Evolutionary conservation across 1,284 basidiomycete genomes (phyloP), one percentile per base, ranked within the genome.

Genomic region (Taiwanofungus camphoratus): DNA sequence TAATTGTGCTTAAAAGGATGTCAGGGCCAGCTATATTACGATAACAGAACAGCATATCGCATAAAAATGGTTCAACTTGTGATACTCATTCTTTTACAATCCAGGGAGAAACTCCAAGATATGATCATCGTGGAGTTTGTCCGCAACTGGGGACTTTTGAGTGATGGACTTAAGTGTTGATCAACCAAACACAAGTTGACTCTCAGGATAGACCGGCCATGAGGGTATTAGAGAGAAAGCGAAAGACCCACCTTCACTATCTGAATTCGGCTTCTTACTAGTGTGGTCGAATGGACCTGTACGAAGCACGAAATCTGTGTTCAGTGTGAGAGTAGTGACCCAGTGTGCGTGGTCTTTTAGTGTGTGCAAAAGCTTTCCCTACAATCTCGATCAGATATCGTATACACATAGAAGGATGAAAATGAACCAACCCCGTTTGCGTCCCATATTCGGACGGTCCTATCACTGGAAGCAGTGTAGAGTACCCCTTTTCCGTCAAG

Each of bases 321-420:
- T 95, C 43, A 99, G 75, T 2, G 95, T 86, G 36, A 99, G 79
- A 0, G 94, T 98, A 35, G 94, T 99, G 16, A 99, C 95, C 95
- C 94, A 98, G 60, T 99, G 96, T 0, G 94, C 94, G 57, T 99
- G 96, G 52, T 97, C 93, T 63, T 87, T 92, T 21, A 99, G 70
- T 1, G 83, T 85, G 74, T 85, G 73, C 36, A 88, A 57, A 34
- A 71, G 71, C 53, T 69, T 76, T 0, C 83, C 86, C 79, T 85
- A 42, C n/a, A 45, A 39, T 20, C 41, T 22, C 34, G n/a, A 29
- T 39, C 18, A 47, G 39, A 36, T 12, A 29, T 19, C 12, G 13
- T 36, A 16, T 6, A 33, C 30, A 13, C 24, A 19, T 26, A 3
- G 22, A 41, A 20, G 13, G 42, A 46, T 22, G 38, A 23, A 27